These are phyloP conservation scores for Gautieria morchelliformis DNA, from an alignment of 768 basidiomycete genomes.

Conservation along the genomic window DNA sequence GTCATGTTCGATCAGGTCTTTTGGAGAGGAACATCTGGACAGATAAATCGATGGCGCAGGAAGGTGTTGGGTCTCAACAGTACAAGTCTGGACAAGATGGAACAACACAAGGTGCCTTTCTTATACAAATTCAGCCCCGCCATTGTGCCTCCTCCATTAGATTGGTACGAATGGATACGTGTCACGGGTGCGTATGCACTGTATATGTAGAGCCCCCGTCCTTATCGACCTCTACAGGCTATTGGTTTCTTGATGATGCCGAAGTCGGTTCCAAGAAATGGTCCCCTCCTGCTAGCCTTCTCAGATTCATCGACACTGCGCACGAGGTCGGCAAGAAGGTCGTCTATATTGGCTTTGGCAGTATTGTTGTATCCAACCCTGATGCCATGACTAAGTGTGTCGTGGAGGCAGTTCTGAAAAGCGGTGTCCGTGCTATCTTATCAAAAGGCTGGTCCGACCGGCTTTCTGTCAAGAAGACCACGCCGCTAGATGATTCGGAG, in stretches of 20 bases:
- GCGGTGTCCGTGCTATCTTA: conserved; percentile 85
- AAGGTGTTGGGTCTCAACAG: conserved; percentile 63
- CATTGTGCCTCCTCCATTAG: conserved; percentile 85
- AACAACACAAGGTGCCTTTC: conserved; percentile 96
- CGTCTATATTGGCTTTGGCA: conserved; percentile 96
- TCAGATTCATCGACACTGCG: conserved; percentile 76
- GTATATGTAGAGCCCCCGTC: background rate
- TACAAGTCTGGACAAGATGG: conserved; percentile 90
- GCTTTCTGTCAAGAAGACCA: conserved; percentile 50
- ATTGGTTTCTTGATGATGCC: conserved; percentile 95
- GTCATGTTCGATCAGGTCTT: conserved; percentile 98
- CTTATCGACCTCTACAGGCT: conserved; percentile 43
- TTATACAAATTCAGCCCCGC: conserved; percentile 93
- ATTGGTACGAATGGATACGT: conserved; percentile 99
- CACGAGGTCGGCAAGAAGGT: conserved; percentile 73
- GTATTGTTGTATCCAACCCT: conserved; percentile 94
- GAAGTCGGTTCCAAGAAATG: conserved; percentile 86
- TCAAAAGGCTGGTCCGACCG: conserved; percentile 99
- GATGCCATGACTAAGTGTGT: conserved; percentile 86
- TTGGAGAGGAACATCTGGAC: conserved; percentile 89
- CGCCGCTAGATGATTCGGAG: conserved; percentile 51
- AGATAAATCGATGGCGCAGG: conserved; percentile 90
- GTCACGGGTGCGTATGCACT: conserved; percentile 53
- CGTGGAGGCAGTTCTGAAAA: conserved; percentile 76
- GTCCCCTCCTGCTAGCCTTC: conserved; percentile 71